phyloP scores from a whole-genome alignment of 1,284 basidiomycete species.

The Cryptococcus jaspeensis region DNA sequence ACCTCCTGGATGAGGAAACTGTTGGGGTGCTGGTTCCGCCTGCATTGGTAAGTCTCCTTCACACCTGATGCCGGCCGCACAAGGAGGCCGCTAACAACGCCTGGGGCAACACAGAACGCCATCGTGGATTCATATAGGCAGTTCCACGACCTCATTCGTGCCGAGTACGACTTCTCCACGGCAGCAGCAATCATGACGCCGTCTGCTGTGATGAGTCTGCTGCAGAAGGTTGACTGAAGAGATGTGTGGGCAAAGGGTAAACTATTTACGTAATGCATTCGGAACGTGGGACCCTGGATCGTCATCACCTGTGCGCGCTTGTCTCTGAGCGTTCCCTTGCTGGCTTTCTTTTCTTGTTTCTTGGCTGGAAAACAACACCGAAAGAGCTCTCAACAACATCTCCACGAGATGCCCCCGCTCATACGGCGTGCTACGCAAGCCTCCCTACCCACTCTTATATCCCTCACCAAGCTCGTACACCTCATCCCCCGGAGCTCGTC shows the following conservation, averaged over 20 bases:
- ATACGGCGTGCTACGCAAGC: constrained; percentile 2
- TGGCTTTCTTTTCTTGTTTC: neutral
- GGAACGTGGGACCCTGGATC: neutral
- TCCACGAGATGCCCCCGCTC: constrained; percentile 13
- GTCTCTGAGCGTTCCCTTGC: neutral
- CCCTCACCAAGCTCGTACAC: constrained; percentile 39
- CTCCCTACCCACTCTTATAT: constrained; percentile 35
- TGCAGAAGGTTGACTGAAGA: constrained; percentile 10
- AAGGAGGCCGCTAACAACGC: neutral
- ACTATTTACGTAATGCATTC: neutral
- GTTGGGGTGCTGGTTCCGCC: constrained; percentile 73
- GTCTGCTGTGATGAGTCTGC: constrained; percentile 38
- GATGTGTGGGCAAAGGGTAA: too few relatives aligned
- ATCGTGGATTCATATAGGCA: constrained; percentile 69
- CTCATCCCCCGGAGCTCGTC: constrained; percentile 24
- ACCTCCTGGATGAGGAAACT: constrained; percentile 75
- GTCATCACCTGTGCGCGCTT: neutral
- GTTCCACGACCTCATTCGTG: constrained; percentile 60
- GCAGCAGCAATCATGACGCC: constrained; percentile 49
- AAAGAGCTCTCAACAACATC: neutral
- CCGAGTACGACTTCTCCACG: constrained; percentile 54
- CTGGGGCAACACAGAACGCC: constrained; percentile 52
- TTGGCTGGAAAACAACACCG: neutral
- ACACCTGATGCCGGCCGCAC: neutral
- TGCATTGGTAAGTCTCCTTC: constrained; percentile 55